Evolutionary conservation across 225 moss, liverwort and hornwort species (phyloP).

Genomic region (Marchantia paleacea): DNA sequence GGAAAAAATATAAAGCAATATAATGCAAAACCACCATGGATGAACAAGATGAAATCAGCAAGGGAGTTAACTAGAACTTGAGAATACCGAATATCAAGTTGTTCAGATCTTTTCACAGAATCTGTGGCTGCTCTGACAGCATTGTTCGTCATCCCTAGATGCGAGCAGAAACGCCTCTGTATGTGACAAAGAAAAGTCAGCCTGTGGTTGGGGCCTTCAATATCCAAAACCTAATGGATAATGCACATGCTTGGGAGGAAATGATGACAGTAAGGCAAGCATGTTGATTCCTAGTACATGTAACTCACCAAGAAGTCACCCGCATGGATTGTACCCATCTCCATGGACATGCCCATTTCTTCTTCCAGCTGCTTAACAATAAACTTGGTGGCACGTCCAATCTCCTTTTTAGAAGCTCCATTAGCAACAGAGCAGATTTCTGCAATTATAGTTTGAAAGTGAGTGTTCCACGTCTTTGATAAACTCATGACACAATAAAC

Average conservation of each 20-base stretch:
- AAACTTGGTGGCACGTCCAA: slow-evolving; percentile 81
- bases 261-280: no score
- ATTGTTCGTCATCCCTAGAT: slow-evolving; percentile 76
- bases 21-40: neutral
- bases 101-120: slow-evolving; percentile 81
- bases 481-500: neutral
- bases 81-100: slow-evolving; percentile 73
- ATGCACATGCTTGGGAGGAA: no score
- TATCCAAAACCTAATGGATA: no score
- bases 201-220: no score
- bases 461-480: neutral
- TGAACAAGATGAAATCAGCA: neutral
- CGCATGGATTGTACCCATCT: slow-evolving; percentile 90
- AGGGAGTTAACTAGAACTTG: neutral
- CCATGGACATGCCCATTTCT: slow-evolving; percentile 95
- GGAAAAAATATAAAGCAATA: neutral
- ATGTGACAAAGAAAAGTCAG: slow-evolving; percentile 4
- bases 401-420: slow-evolving; percentile 86
- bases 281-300: no score
- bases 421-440: slow-evolving; percentile 91
- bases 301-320: slow-evolving; percentile 79
- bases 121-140: slow-evolving; percentile 83
- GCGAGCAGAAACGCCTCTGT: slow-evolving; percentile 90
- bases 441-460: slow-evolving; percentile 19
- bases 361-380: slow-evolving; percentile 91